These are phyloP conservation scores for Dendrobium chrysotoxum DNA, from an alignment of 106 monocot species.

Conservation along the genomic window DNA sequence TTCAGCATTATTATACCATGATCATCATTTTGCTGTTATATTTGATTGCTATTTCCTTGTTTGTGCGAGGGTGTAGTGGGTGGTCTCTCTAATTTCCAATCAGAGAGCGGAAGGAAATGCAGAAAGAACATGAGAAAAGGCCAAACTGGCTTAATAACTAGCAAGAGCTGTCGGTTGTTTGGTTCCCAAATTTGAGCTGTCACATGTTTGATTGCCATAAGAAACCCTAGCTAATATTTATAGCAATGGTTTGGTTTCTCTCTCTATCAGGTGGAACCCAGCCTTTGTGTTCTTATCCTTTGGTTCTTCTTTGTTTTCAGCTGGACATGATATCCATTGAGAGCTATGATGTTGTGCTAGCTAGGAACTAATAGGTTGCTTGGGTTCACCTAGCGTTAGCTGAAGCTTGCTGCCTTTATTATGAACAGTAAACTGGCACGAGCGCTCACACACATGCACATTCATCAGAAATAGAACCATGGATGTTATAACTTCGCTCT, in stretches of 20 bases:
- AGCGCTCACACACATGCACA: conserved; percentile 1
- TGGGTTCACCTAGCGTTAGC: background rate
- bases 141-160: conserved; percentile 8
- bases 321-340: background rate
- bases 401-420: background rate
- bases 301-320: conserved; percentile 3
- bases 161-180: conserved; percentile 14
- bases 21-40: background rate
- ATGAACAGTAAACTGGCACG: background rate
- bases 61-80: background rate
- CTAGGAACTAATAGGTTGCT: background rate
- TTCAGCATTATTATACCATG: too few species aligned
- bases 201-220: conserved; percentile 5
- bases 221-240: conserved; percentile 7
- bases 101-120: conserved; percentile 3
- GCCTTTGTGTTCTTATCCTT: background rate
- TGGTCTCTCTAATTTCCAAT: background rate
- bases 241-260: background rate
- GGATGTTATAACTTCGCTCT: background rate
- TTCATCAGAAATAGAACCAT: background rate
- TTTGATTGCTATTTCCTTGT: background rate
- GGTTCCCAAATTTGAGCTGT: conserved; percentile 14
- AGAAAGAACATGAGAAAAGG: conserved; percentile 14
- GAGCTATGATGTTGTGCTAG: background rate
- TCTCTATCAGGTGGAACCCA: conserved; percentile 6